A percentile compares a stretch with the other conserved stretches of the same genome.
phyloP scores from a whole-genome alignment of 2,329 filamentous ascomycete species.

The Colletotrichum salicis region DNA sequence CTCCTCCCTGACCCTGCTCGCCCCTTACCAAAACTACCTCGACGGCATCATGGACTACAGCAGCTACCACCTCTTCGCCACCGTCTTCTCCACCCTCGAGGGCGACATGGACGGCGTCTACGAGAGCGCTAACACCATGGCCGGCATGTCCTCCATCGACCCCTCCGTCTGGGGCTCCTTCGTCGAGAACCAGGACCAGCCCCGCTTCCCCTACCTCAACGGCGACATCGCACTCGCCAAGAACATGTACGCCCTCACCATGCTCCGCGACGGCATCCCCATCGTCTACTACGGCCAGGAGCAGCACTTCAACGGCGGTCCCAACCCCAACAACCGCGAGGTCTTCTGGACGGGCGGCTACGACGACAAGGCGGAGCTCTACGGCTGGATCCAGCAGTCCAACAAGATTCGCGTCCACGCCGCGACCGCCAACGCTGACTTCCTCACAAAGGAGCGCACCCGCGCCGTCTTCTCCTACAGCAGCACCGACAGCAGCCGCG shows the following conservation, averaged over 20 bases:
- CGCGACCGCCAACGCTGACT: conserved; percentile 18
- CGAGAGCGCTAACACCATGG: conserved; percentile 34
- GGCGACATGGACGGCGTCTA: conserved; percentile 44
- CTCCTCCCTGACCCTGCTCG: conserved; percentile 60
- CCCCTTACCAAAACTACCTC: conserved; percentile 64
- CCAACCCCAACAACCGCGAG: conserved; percentile 64
- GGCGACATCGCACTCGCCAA: conserved; percentile 66
- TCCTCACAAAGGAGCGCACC: conserved; percentile 24
- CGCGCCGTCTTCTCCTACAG: conserved; percentile 28
- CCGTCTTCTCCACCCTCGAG: conserved; percentile 4
- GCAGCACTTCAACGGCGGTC: conserved; percentile 63
- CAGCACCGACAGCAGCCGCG: conserved; percentile 24
- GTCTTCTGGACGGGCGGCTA: conserved; percentile 65
- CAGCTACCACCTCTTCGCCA: conserved; percentile 49
- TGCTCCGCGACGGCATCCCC: conserved; percentile 70
- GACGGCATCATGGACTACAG: conserved; percentile 71
- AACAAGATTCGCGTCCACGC: conserved; percentile 58
- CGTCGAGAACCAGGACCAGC: conserved; percentile 68
- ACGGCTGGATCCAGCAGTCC: conserved; percentile 56
- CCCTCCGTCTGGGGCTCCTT: conserved; percentile 50
- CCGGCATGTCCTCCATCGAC: conserved; percentile 40
- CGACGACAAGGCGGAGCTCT: conserved; percentile 57
- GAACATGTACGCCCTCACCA: conserved; percentile 69
- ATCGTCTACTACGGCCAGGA: conserved; percentile 75
- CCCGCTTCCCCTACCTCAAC: conserved; percentile 59